Base-by-base conservation (phyloP, 2,329 filamentous ascomycete species). In the Nemania serpens region DNA sequence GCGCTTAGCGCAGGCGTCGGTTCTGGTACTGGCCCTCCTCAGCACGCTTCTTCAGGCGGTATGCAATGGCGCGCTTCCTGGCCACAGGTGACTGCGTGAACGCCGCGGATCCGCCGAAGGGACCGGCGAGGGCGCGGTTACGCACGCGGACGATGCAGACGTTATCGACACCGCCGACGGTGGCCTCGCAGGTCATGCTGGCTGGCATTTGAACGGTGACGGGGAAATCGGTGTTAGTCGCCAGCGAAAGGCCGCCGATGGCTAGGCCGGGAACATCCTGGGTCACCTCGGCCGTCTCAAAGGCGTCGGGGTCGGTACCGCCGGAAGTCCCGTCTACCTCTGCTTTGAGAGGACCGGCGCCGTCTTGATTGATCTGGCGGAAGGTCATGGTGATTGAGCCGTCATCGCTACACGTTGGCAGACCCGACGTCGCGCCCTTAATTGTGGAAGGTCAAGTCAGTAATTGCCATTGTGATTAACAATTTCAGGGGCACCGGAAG, bases 301-400 rank as follows among this genome's bases (percentile, higher is more conserved):
- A 90, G 33, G 87, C 87, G 42, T 75, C 69, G 22, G 81, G 72
- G 68, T 88, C 84, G 4, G 81, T 85, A 55, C 87, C 88, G 36
- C 85, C 86, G 1, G 86, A 89, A 25, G 86, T 88, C 43, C 79
- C 75, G 69, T 90, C 87, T 50, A 90, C 78, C 45, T 79, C 77
- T 9, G 87, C 87, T 33, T 78, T 82, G 49, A 90, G 76, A 1
- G 86, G 86, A 1, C 87, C 88, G 0, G 87, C 88, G 20, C 87
- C 87, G 68, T 90, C 87, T 74, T 89, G 87, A 81, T 90, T 90
- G 77, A 90, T 84, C 77, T 90, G 84, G 73, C 87, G 86, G 77
- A 84, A 89, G 62, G 82, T 86, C 82, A 90, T 82, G 59, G 79
- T 81, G 72, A 90, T 77, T 29, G 80, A 81, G 63, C 88, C 87